Conservation (phyloP, 192 early-diverging fungal species). For the Backusella psychrophila region DNA sequence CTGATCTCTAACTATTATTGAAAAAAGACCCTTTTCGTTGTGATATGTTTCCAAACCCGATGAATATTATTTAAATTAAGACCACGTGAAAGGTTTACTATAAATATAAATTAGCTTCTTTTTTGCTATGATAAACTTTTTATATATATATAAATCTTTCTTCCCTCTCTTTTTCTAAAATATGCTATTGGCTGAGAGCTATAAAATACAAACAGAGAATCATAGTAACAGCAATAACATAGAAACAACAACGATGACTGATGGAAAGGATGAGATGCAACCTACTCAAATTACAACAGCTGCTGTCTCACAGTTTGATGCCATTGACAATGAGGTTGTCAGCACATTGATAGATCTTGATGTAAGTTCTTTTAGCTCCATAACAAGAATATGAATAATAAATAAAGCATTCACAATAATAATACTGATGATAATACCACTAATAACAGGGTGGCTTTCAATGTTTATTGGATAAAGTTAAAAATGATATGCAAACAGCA, state of each 20-base stretch:
- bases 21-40: neutral
- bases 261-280: constrained; percentile 6
- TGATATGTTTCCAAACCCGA: neutral
- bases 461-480: constrained; percentile 62
- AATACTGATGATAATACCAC: no score
- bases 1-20: neutral
- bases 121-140: neutral
- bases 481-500: constrained; percentile 60
- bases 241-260: neutral
- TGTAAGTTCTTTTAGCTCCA: neutral
- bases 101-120: constrained; percentile 7
- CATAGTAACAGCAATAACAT: neutral
- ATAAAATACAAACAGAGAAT: constrained; percentile 3
- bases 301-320: neutral
- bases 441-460: constrained; percentile 8
- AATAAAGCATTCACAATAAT: no score
- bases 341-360: constrained; percentile 2
- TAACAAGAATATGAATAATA: neutral
- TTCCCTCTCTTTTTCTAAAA: neutral
- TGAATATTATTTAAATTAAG: neutral
- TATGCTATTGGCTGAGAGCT: constrained; percentile 2
- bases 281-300: neutral
- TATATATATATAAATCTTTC: neutral
- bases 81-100: constrained; percentile 1
- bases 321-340: constrained; percentile 3